Conservation (phyloP, 2,329 filamentous ascomycete genomes). For the Emericellopsis atlantica region DNA sequence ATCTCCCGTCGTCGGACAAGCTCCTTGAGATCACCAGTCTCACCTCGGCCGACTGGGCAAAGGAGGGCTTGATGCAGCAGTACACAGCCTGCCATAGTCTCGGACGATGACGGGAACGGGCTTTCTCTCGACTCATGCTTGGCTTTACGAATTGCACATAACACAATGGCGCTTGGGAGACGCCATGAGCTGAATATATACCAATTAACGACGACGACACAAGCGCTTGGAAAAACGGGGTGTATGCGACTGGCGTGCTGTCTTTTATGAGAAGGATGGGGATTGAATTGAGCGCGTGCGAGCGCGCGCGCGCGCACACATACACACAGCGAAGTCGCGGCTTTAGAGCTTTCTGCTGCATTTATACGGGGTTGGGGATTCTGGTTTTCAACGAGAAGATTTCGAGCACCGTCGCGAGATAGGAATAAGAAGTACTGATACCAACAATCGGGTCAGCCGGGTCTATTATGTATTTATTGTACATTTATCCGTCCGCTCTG, state of each 20-base stretch:
- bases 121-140: too few relatives aligned
- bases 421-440: constrained; percentile 1
- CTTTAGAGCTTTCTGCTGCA: background rate
- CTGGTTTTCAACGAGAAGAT: background rate
- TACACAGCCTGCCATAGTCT: constrained; percentile 42
- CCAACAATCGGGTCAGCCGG: background rate
- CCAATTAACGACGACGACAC: too few relatives aligned
- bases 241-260: too few relatives aligned
- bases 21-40: constrained; percentile 57
- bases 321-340: too few relatives aligned
- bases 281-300: too few relatives aligned
- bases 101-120: constrained; percentile 28
- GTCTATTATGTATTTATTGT: constrained; percentile 3
- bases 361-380: background rate
- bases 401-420: background rate
- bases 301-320: too few relatives aligned
- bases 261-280: too few relatives aligned
- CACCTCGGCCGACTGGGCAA: constrained; percentile 46
- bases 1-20: constrained; percentile 54
- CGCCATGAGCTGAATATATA: background rate
- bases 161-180: background rate
- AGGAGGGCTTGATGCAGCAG: constrained; percentile 55
- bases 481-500: constrained; percentile 1
- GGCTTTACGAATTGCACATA: too few relatives aligned
- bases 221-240: too few relatives aligned